phyloP scores from a whole-genome alignment of 768 basidiomycete species.

The Mycena polygramma region DNA sequence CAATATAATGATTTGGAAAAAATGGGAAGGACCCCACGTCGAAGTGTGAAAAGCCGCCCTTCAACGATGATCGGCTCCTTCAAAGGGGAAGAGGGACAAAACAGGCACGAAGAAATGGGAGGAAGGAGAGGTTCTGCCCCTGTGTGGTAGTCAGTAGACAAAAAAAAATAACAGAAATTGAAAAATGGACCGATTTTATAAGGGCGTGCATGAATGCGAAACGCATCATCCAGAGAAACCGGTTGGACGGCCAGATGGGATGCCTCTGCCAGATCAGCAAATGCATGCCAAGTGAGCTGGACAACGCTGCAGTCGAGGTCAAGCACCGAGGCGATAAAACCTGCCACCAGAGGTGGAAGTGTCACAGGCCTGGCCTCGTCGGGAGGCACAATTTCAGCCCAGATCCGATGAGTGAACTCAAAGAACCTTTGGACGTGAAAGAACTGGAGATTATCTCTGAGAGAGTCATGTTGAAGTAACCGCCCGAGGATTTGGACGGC shows the following conservation, averaged over 20 bases:
- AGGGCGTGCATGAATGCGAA: constrained; percentile 2
- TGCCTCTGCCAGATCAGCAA: not conserved
- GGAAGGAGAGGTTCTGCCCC: not conserved
- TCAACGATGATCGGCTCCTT: not conserved
- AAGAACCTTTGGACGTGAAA: constrained; percentile 19
- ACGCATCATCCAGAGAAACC: constrained; percentile 5
- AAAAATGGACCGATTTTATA: not conserved
- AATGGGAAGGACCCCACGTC: constrained; percentile 17
- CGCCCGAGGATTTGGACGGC: not conserved
- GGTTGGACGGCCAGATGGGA: not conserved
- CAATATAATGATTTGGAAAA: constrained; percentile 22
- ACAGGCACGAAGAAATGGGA: not conserved
- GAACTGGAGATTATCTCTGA: not conserved
- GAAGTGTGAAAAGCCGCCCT: constrained; percentile 7
- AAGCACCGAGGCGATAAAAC: not conserved
- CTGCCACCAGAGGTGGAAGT: not conserved
- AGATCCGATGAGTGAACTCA: not conserved
- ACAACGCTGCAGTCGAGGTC: not conserved
- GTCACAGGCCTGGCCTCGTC: not conserved
- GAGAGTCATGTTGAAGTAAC: not conserved
- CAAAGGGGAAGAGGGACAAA: not conserved
- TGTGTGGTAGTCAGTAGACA: not conserved
- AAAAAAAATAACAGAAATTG: not conserved
- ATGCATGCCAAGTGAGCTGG: constrained; percentile 18
- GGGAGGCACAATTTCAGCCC: constrained; percentile 16